Base-by-base conservation (phyloP, 495 filamentous ascomycete genomes). In the Penicillium paxilli region DNA sequence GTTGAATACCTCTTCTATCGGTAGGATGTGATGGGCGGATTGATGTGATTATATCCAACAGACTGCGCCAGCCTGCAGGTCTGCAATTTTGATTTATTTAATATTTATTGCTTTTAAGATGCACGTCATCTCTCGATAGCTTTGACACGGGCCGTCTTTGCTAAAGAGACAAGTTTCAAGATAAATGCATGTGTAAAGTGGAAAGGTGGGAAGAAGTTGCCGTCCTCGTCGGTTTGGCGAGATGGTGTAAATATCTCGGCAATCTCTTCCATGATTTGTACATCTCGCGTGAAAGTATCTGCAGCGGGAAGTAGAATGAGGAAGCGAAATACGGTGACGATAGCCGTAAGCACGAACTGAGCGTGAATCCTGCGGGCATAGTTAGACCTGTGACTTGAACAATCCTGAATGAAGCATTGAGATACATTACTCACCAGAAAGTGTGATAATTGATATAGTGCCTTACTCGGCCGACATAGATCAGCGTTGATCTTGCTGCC, bases 381-480 rank as follows among this genome's bases (percentile, higher is more conserved):
- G 0, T 1, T 44, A 38, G 30, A 12, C 5, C n/a, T 5, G n/a
- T 5, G 30, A n/a, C n/a, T n/a, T n/a, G n/a, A n/a, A n/a, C n/a
- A n/a, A n/a, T n/a, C 2, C 4, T 32, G 11, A 4, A 12, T 32
- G n/a, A 10, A 12, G 3, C 10, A 32, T 12, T 32, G 5, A 14
- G 11, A 32, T 32, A 32, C 11, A 14, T 32, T 28, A n/a, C 50
- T 47, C 52, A 64, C 66, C 63, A 66, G 32, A 64, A 66, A 9
- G 51, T 66, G n/a, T 63, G 54, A 26, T 51, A 51, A 20, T 59
- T 66, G 9, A 69, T 46, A 17, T 57, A 64, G 26, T 64, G 58
- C 1, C 50, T 51, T 4, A 55, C 57, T 28, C 59, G 62, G 16
- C 23, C 33, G 7, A 67, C 53, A 17, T 67, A 69, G 11, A 69